Evolutionary conservation across 768 basidiomycete genomes (phyloP).

Genomic region (Leccinum aurantiacum): DNA sequence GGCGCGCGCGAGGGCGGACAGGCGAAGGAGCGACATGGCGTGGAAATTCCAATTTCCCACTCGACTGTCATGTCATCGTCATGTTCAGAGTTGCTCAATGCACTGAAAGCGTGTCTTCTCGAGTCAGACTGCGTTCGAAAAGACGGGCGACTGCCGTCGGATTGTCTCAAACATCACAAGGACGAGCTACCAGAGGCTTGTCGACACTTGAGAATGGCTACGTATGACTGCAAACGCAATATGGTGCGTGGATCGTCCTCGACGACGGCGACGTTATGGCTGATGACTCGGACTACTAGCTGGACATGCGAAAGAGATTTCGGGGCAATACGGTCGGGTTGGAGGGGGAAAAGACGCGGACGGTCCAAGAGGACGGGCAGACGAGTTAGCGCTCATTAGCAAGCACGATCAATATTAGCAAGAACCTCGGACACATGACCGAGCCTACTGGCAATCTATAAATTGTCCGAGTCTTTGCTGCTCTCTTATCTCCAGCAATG

Average conservation of each 20-base stretch:
- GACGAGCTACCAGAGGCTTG: constrained; percentile 82
- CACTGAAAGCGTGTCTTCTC: constrained; percentile 82
- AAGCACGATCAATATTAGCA: constrained; percentile 18
- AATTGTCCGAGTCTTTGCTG: background rate
- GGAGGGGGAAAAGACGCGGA: constrained; percentile 27
- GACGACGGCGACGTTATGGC: background rate
- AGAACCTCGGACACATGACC: constrained; percentile 16
- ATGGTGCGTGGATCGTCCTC: constrained; percentile 53
- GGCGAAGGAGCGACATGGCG: constrained; percentile 19
- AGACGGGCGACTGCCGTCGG: constrained; percentile 75
- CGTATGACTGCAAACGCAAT: constrained; percentile 88
- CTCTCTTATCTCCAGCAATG: constrained; percentile 13
- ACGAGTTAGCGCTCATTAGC: background rate
- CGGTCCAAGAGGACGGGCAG: background rate
- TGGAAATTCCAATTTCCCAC: constrained; percentile 6
- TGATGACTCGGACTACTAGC: constrained; percentile 36
- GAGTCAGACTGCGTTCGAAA: constrained; percentile 86
- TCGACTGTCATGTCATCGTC: constrained; percentile 66
- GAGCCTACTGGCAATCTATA: constrained; percentile 14
- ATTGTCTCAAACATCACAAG: constrained; percentile 74
- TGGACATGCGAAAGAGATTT: constrained; percentile 85
- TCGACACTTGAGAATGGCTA: constrained; percentile 72
- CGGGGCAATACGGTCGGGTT: constrained; percentile 67
- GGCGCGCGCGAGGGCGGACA: constrained; percentile 45
- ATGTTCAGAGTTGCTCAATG: constrained; percentile 72